Evolutionary conservation across 257 asterid species (phyloP).

Genomic region (Thymus quinquecostatus): DNA sequence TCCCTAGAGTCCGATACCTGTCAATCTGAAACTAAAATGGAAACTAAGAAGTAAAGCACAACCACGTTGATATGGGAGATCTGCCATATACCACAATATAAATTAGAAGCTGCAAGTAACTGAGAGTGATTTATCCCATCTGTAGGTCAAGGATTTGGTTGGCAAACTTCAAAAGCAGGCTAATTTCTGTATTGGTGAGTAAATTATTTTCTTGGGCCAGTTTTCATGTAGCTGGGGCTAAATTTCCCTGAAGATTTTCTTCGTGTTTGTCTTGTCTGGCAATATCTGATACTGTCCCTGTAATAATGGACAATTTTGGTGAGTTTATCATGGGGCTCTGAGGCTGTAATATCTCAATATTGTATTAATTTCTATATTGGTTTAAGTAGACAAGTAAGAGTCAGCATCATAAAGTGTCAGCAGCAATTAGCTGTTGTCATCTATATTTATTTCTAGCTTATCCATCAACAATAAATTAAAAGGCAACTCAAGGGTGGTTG

Average conservation of each 20-base stretch:
- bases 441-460: conserved; percentile 5
- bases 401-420: neutral
- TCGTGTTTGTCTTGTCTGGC: conserved; percentile 15
- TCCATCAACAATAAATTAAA: conserved; percentile 3
- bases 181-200: conserved; percentile 74
- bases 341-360: conserved; percentile 3
- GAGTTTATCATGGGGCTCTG: neutral
- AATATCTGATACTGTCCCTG: neutral
- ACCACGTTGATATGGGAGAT: conserved; percentile 24
- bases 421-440: conserved; percentile 5
- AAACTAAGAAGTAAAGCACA: neutral
- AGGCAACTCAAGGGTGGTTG: neutral
- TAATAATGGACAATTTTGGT: conserved; percentile 11
- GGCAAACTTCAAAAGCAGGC: conserved; percentile 70
- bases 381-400: conserved; percentile 13
- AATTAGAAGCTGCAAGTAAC: conserved; percentile 16
- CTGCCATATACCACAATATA: conserved; percentile 11
- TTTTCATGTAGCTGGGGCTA: conserved; percentile 20
- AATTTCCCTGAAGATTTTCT: conserved; percentile 11
- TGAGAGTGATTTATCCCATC: conserved; percentile 28
- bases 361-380: conserved; percentile 8
- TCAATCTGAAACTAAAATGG: conserved; percentile 19
- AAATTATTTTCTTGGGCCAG: conserved; percentile 22
- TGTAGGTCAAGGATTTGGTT: conserved; percentile 79
- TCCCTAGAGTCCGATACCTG: conserved; percentile 19